phyloP scores from a whole-genome alignment of 345 rosid genomes.

The Trapa incisa region DNA sequence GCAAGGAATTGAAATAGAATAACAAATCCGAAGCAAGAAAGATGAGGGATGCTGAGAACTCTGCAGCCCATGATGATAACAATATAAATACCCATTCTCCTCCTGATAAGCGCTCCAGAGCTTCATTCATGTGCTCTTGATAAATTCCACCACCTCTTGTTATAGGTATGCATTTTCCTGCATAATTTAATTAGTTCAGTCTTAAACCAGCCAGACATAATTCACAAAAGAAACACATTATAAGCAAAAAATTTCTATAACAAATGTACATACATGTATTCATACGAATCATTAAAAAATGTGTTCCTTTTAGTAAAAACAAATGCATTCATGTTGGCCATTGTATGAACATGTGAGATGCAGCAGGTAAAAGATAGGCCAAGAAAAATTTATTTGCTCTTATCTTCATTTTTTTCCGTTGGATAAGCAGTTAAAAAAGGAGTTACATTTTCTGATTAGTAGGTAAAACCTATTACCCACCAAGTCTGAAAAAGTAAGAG shows the following conservation, averaged over 20 bases:
- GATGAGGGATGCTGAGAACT: neutral
- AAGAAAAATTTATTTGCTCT: neutral
- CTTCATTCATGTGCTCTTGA: constrained; percentile 86
- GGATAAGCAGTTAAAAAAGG: neutral
- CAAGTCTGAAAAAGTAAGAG: constrained; percentile 68
- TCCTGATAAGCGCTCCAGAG: constrained; percentile 50
- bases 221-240: neutral
- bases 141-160: constrained; percentile 86
- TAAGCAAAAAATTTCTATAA: neutral
- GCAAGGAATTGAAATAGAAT: neutral
- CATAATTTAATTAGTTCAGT: constrained; percentile 10
- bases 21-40: neutral
- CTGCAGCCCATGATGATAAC: neutral
- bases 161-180: constrained; percentile 97
- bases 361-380: neutral
- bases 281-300: too few relatives aligned
- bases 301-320: too few relatives aligned
- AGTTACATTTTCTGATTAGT: neutral
- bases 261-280: neutral
- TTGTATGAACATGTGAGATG: neutral
- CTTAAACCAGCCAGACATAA: neutral
- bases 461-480: constrained; percentile 17
- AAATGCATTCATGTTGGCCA: too few relatives aligned
- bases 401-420: too few relatives aligned
- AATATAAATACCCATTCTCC: constrained; percentile 62